These are phyloP conservation scores for Phragmites australis DNA, from an alignment of 176 grass and related monocot genomes.

Conservation along the genomic window DNA sequence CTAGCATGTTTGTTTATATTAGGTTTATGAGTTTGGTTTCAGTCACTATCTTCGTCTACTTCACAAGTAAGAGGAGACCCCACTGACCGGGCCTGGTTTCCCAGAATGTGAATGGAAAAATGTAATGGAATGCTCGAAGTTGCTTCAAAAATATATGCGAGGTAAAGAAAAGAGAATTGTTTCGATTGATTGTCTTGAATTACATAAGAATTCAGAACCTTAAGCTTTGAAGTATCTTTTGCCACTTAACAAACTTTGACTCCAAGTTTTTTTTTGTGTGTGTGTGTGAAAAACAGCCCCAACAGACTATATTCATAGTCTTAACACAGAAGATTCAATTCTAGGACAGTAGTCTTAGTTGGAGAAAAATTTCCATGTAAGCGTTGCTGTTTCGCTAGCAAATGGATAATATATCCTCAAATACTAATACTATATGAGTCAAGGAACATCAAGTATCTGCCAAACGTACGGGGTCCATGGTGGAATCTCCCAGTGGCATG, in stretches of 20 bases:
- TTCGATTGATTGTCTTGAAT: not conserved
- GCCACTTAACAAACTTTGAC: not conserved
- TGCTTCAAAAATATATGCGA: not conserved
- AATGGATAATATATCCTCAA: not conserved
- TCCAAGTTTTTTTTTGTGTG: not conserved
- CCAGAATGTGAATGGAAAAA: not conserved
- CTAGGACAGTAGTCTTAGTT: not conserved
- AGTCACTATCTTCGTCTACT: slow-evolving; percentile 9
- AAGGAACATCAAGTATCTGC: not conserved
- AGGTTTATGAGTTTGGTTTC: not conserved
- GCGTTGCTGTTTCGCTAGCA: not conserved
- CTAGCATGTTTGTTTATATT: not conserved
- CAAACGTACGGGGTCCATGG: slow-evolving; percentile 1
- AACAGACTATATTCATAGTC: not conserved
- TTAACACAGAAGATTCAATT: not conserved
- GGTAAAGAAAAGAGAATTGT: not conserved
- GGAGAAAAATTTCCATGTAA: not conserved
- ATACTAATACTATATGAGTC: not conserved
- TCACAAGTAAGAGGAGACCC: not conserved
- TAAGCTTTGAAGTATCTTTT: too few relatives aligned
- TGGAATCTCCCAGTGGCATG: not conserved
- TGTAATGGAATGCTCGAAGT: not conserved
- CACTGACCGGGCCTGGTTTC: not conserved
- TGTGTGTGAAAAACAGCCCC: not conserved
- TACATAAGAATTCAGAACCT: not conserved